Percentiles rank a stretch among this genome's conserved stretches.
Conservation (phyloP, 208 protist species). For the Leishmania tarentolae region DNA sequence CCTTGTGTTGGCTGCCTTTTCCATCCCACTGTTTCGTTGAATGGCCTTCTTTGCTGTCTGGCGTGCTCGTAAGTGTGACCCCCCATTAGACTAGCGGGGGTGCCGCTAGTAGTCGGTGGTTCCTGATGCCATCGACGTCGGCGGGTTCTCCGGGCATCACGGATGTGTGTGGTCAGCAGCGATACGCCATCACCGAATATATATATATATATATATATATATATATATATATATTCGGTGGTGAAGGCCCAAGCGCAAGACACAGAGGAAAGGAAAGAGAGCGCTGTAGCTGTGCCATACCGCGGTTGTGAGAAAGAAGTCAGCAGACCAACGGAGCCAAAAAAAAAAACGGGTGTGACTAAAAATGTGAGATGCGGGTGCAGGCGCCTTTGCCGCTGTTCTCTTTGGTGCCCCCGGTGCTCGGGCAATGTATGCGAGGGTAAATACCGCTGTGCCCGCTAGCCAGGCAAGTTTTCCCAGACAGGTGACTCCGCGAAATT, state of each 20-base stretch:
- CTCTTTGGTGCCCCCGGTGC: neutral
- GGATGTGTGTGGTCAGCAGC: neutral
- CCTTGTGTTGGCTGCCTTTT: neutral
- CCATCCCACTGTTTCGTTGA: neutral
- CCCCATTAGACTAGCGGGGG: neutral
- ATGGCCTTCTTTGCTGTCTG: neutral
- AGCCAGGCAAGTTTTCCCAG: slow-evolving; percentile 9
- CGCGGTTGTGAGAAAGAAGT: neutral
- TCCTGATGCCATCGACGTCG: neutral
- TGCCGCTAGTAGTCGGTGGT: neutral
- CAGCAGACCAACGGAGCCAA: neutral
- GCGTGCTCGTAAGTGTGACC: neutral
- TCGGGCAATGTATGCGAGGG: neutral
- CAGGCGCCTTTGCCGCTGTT: neutral
- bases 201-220: neutral
- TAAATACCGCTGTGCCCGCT: neutral
- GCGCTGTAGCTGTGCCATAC: neutral
- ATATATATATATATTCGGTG: neutral
- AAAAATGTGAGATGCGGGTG: neutral
- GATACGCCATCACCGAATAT: neutral
- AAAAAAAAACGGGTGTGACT: neutral
- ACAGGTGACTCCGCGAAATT: slow-evolving; percentile 16
- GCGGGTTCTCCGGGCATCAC: neutral
- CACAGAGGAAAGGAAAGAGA: neutral
- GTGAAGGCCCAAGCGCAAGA: neutral